Evolutionary conservation across 129 eudicot species (phyloP), one percentile per base, ranked within the genome.

Genomic region (Flaveria ramosissima): DNA sequence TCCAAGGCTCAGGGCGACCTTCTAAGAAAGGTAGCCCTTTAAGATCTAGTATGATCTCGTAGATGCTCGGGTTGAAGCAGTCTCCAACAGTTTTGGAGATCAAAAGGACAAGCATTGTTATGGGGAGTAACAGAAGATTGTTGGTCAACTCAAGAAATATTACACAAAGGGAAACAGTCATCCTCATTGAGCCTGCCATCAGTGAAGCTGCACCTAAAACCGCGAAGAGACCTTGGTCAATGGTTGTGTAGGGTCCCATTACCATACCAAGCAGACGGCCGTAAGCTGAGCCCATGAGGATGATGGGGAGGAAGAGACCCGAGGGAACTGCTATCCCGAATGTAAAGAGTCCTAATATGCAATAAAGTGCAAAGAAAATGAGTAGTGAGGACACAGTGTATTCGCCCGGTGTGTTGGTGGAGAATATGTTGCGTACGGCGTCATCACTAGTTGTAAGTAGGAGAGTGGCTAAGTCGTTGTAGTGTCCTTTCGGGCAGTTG

Each of bases 161-260:
- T 56, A 94, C 98, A 51, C 96, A 91, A 20, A 94, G 79, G 19
- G 98, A 94, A 70, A 94, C 98, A 1, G 97, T 94, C 97, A 89
- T 94, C 53, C 98, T 84, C 98, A 91, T 94, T n/a, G 98, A 94
- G 52, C 96, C 98, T 36, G 96, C 91, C 97, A 94, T 91, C 69
- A 93, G 89, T 9, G 97, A 87, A 52, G 98, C 98, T 72, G 97
- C 96, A 45, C 98, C 98, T 50, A 93, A 86, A 48, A 93, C 98
- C 4, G 96, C 97, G 24, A 79, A 93, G 7, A 93, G 82, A 39
- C 97, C 96, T 61, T 83, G 90, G 77, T 94, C 98, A 36, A 91
- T 81, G 7, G 86, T 87, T 71, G 98, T 84, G 84, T 91, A 91
- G 30, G 83, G 74, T 61, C 83, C 88, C 98, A 94, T 91, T 74